A percentile compares a stretch with the other conserved stretches of the same genome.
Conservation (phyloP, 2,329 filamentous ascomycete genomes). For the Cercospora sp. region DNA sequence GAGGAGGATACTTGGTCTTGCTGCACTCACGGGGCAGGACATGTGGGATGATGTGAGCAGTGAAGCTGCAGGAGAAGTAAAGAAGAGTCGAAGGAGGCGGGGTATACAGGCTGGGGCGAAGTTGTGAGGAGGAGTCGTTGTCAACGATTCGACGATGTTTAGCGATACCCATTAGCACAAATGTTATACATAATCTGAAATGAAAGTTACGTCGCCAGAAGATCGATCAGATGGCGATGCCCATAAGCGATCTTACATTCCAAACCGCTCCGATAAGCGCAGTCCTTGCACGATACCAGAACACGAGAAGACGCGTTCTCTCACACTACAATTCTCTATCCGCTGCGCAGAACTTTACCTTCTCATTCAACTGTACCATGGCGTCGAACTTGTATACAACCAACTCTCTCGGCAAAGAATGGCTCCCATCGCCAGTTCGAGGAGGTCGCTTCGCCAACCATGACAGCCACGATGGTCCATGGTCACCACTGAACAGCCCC, state of each 20-base stretch:
- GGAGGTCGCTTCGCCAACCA: neutral
- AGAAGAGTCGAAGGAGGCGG: constrained; percentile 37
- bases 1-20: constrained; percentile 73
- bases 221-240: neutral
- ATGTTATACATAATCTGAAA: neutral
- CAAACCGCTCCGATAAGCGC: neutral
- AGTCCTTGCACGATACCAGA: neutral
- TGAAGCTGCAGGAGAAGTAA: constrained; percentile 30
- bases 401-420: constrained; percentile 17
- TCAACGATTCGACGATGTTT: neutral
- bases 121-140: neutral
- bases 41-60: constrained; percentile 60
- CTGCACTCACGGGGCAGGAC: constrained; percentile 68
- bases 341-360: neutral
- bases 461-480: constrained; percentile 4
- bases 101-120: constrained; percentile 35
- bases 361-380: constrained; percentile 1
- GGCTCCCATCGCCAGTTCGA: constrained; percentile 15
- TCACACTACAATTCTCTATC: neutral
- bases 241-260: neutral
- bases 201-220: neutral
- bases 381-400: constrained; percentile 17
- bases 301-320: neutral
- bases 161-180: neutral
- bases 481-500: constrained; percentile 2